Evolutionary conservation across 306 rosid genomes (phyloP), one percentile per base, ranked within the genome.

Genomic region (Prunus salicina): DNA sequence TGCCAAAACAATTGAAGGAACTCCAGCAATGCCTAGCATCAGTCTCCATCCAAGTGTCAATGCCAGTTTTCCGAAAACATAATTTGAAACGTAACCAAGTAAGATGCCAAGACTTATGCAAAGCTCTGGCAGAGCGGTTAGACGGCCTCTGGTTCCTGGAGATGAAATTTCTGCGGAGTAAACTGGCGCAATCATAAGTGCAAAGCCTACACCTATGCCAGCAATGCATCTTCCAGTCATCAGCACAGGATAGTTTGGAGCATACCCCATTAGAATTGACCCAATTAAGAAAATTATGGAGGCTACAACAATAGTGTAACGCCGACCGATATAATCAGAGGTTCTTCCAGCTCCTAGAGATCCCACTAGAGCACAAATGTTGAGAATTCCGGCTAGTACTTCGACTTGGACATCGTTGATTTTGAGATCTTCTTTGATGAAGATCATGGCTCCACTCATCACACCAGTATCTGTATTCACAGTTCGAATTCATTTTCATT

Each of bases 371-470:
- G 96, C 96, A 32, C 93, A 95, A 1, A 92, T 16, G 73, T 92
- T 95, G 14, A 92, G 72, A 27, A 95, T 95, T 30, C 92, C 98
- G 11, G 93, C 97, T 0, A 95, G 87, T 22, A 92, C 78, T 74
- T 83, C 89, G n/a, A 90, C 90, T 77, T 90, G 88, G 7, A 78
- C 70, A 15, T 95, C 98, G 10, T 34, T 85, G 80, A 92, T 95
- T 63, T 84, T 79, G 4, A 95, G 64, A 14, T 92, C 98, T 1
- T 95, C 98, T 73, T 95, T 79, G 43, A 95, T 95, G 85, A 90
- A 95, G 67, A 92, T 46, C 90, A 90, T 77, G 10, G 98, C 98
- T 58, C 97, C 98, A 80, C 97, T 90, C 98, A 95, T 95, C 3
- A 95, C 98, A 24, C 97, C 98, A 0, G 96, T 90, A 52, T 92